Percentiles rank a stretch among this genome's conserved stretches.
These are phyloP conservation scores for Apiotrichum mycotoxinovorans DNA, from an alignment of 1,284 basidiomycete species.

Conservation along the genomic window DNA sequence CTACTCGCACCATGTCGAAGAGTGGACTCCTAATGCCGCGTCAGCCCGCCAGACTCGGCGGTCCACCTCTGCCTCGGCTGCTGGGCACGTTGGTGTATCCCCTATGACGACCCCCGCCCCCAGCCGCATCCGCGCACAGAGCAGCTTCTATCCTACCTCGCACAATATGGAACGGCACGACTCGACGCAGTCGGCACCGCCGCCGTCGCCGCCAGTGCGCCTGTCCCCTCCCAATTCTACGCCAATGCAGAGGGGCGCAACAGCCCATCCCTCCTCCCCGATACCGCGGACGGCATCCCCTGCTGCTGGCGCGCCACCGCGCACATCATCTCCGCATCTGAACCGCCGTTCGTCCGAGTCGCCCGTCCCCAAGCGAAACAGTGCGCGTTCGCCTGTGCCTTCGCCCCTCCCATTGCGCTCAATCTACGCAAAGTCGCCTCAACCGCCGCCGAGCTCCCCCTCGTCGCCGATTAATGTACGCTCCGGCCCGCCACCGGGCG, in stretches of 20 bases:
- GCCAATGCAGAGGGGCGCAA: neutral
- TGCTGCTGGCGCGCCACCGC: neutral
- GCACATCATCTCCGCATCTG: neutral
- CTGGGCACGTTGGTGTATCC: neutral
- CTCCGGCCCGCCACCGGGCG: neutral
- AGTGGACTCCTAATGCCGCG: constrained; percentile 62
- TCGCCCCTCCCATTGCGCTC: neutral
- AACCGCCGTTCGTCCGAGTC: neutral
- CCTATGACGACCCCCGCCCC: neutral
- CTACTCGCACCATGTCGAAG: constrained; percentile 88
- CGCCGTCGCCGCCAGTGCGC: neutral
- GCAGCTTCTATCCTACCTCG: constrained; percentile 1
- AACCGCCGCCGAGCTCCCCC: neutral
- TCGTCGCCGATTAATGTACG: constrained; percentile 1
- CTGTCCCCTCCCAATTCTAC: neutral
- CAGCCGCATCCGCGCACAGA: neutral
- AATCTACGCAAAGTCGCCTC: neutral
- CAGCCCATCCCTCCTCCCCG: neutral
- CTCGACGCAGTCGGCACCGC: neutral
- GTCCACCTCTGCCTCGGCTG: constrained; percentile 6
- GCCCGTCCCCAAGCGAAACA: neutral
- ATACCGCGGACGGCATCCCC: neutral
- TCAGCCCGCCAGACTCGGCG: neutral
- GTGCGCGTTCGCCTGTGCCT: neutral
- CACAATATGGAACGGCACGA: neutral